Conservation (phyloP, 1,284 basidiomycete species). For the Cryptococcus maquisensis region DNA sequence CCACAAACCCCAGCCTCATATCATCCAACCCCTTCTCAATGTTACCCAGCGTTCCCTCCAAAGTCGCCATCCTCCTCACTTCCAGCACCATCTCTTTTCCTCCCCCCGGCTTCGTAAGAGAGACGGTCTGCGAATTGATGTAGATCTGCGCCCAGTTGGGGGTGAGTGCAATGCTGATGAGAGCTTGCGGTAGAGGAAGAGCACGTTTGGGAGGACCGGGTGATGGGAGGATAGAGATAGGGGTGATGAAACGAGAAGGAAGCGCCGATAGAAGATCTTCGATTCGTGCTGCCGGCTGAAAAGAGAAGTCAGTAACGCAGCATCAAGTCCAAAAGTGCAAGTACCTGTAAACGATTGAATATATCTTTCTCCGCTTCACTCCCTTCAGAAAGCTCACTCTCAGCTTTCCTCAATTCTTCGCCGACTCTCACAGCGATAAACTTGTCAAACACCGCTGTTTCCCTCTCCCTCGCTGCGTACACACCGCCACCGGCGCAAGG, state of each 20-base stretch:
- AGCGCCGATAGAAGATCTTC: slow-evolving; percentile 39
- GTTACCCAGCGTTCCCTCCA: slow-evolving; percentile 25
- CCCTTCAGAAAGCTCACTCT: slow-evolving; percentile 33
- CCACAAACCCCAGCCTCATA: slow-evolving; percentile 22
- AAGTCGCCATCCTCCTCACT: slow-evolving; percentile 17
- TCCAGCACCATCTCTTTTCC: slow-evolving; percentile 30
- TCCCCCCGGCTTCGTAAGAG: slow-evolving; percentile 4
- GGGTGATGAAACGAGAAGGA: slow-evolving; percentile 19
- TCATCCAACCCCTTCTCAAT: slow-evolving; percentile 33
- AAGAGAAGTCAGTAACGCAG: too few relatives aligned
- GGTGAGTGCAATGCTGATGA: slow-evolving; percentile 27
- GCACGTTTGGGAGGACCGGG: slow-evolving; percentile 1
- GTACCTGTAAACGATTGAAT: slow-evolving; percentile 32
- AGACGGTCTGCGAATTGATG: slow-evolving; percentile 19
- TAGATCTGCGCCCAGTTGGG: slow-evolving; percentile 35
- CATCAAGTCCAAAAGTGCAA: not conserved
- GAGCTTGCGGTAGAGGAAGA: slow-evolving; percentile 29
- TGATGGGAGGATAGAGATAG: slow-evolving; percentile 1
- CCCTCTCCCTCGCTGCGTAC: slow-evolving; percentile 31
- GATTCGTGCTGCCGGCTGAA: slow-evolving; percentile 33
- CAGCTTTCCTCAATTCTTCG: slow-evolving; percentile 31
- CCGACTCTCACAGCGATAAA: slow-evolving; percentile 42
- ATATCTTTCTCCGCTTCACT: slow-evolving; percentile 29
- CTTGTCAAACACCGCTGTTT: slow-evolving; percentile 40
- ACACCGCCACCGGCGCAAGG: slow-evolving; percentile 5